Evolutionary conservation across 2,329 filamentous ascomycete genomes (phyloP), one percentile per base, ranked within the genome.

Genomic region (Paecilomyces variotii): DNA sequence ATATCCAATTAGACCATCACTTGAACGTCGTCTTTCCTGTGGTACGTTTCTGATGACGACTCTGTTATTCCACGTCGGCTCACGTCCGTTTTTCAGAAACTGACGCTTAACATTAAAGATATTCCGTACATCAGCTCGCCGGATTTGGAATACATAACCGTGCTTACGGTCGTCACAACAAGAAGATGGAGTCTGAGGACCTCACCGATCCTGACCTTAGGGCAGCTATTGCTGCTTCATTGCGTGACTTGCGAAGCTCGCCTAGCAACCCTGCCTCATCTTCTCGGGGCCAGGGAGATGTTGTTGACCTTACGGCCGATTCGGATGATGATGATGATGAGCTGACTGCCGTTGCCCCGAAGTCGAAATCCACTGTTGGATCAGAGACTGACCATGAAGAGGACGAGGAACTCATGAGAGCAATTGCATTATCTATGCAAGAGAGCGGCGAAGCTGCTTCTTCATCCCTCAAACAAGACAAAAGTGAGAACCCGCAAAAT

Each of bases 141-240:
- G 12, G 39, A 24, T 6, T 45, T n/a, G 39, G 14, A n/a, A 45
- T 24, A 19, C 6, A n/a, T 45, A 45, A 45, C 39, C 19, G 39
- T 45, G 39, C n/a, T 19, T 19, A 45, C 14, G n/a, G 39, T 9
- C 6, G 12, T 19, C 24, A 35, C 9, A 56, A 35, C 9, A 56
- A 25, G 34, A 56, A 45, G 14, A 61, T 61, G 60, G 55, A 57
- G 12, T 24, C 55, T 50, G 53, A 50, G 27, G 59, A 64, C 26
- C 14, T 55, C 25, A 60, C 67, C 11, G 68, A 69, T 27, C 63
- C 66, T 39, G 66, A 67, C 6, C 58, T 71, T n/a, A 63, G 55
- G 30, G 60, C 57, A 7, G 66, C 66, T 12, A 62, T 67, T 45
- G 64, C 61, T 30, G 58, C 64, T 11, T 72, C 70, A 7, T 56